Base-by-base conservation (phyloP, 495 filamentous ascomycete genomes). In the Penicillium egyptiacum region DNA sequence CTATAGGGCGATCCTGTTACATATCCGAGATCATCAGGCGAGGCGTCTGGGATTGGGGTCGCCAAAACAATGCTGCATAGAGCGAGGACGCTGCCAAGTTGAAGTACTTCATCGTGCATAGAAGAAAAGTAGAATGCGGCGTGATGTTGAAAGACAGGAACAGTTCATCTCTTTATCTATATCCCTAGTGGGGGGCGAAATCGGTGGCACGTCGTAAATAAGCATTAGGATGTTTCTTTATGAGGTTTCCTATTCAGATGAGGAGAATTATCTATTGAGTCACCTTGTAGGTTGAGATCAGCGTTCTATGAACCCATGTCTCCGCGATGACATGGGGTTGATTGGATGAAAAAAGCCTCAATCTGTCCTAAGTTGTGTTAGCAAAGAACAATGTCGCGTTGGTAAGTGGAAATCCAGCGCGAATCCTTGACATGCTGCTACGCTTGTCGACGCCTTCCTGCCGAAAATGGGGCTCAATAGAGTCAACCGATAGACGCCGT, bases 401-500 rank as follows among this genome's bases (percentile, higher is more conserved):
- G 25, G 10, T 40, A 6, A 30, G 39, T 1, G 26, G 10, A 14
- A 41, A 25, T 19, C 16, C 1, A 25, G 8, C 14, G 19, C 11
- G 2, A 35, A 33, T 33, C 30, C 17, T 20, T 16, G 30, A 5
- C 2, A 37, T 17, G 16, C 1, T 1, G 11, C 16, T 16, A 17
- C 14, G 23, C 23, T 8, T 10, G 4, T 9, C 16, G 23, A 12
- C 22, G 16, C 5, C 6, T 23, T 53, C 17, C 19, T 53, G n/a
- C 39, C 50, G 1, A 28, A 43, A 22, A 42, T 14, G 50, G n/a
- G 39, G 6, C 50, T 53, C 37, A 53, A 53, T 53, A 53, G 26
- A 1, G 8, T 40, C 5, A 16, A 9, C 28, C 11, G 28, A 11
- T 30, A 30, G 28, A 11, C 9, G 9, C 26, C 6, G 26, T 9